Evolutionary conservation across 75 land plant genomes (phyloP), one percentile per base, ranked within the genome.

Genomic region (Pseudotsuga menziesii): DNA sequence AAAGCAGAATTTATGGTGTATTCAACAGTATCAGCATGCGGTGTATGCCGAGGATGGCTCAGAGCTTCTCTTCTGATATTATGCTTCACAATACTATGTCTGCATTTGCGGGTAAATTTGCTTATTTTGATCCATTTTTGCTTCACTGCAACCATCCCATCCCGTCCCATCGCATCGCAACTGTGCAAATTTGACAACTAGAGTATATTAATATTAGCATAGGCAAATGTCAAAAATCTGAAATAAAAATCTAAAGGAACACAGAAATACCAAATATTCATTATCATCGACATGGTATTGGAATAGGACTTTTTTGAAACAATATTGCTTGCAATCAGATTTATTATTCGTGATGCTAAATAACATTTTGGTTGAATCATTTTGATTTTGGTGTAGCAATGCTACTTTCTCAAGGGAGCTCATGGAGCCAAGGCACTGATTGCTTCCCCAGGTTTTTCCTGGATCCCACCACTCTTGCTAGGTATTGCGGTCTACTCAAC

Each of bases 401-500:
- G 78, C 29, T 76, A 66, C 26, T 19, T 41, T 29, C 55, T 89
- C 17, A 82, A 72, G 64, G 52, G 71, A 41, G 86, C 87, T 17
- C 87, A 84, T 79, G 91, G 89, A 12, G 39, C 39, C 6, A 69
- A 57, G 55, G 63, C 76, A 4, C 57, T 86, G 15, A 59, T 78
- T 16, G 35, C 80, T 56, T 83, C 91, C 27, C 91, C 89, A 17
- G 84, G 75, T 0, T 76, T 81, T 23, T 77, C 77, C 4, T 89
- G 91, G 91, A 57, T 78, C 13, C 84, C 88, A 14, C 87, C 87
- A 17, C 15, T 84, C 27, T 80, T 89, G 1, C 26, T 87, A 5
- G 79, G 55, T 54, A 7, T 41, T 39, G 85, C 85, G 3, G n/a
- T 83, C 17, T 81, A 76, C 61, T 69, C 74, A 67, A 27, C n/a